phyloP scores from a whole-genome alignment of 2,329 filamentous ascomycete species.

The Hymenoscyphus scutula region DNA sequence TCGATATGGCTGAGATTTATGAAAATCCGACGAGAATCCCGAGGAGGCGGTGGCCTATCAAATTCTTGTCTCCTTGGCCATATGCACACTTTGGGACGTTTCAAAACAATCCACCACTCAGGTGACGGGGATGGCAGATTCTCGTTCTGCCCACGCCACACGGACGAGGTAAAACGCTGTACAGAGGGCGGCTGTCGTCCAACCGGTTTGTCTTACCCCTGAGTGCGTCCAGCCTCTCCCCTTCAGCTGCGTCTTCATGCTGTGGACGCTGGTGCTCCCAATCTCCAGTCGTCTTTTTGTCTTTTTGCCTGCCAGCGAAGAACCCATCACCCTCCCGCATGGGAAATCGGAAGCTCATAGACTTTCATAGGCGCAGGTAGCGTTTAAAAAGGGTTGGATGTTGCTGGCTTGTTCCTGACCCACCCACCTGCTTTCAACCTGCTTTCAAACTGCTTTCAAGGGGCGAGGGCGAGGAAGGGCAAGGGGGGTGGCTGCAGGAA shows the following conservation, averaged over 20 bases:
- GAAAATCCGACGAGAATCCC: neutral
- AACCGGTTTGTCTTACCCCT: constrained; percentile 20
- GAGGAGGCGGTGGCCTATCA: constrained; percentile 13
- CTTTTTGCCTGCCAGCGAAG: neutral
- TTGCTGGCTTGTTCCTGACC: neutral
- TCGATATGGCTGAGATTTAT: neutral
- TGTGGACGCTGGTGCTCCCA: neutral
- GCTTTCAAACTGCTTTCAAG: too few species aligned
- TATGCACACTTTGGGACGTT: constrained; percentile 7
- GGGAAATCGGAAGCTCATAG: neutral
- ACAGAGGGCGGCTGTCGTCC: constrained; percentile 8
- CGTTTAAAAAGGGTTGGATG: neutral
- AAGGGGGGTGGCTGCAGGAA: constrained; percentile 6
- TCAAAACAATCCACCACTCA: constrained; percentile 21
- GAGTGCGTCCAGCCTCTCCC: constrained; percentile 5
- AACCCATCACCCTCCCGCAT: neutral
- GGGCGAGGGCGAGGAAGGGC: neutral
- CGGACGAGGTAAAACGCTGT: neutral
- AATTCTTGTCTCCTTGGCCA: neutral
- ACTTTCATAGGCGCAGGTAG: neutral
- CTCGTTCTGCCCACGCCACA: constrained; percentile 16
- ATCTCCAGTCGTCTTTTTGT: neutral
- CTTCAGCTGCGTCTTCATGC: constrained; percentile 6
- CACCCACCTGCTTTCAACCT: too few species aligned
- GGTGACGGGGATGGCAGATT: constrained; percentile 9